Base-by-base conservation (phyloP, 306 rosid genomes). In the Vigna trinervia region DNA sequence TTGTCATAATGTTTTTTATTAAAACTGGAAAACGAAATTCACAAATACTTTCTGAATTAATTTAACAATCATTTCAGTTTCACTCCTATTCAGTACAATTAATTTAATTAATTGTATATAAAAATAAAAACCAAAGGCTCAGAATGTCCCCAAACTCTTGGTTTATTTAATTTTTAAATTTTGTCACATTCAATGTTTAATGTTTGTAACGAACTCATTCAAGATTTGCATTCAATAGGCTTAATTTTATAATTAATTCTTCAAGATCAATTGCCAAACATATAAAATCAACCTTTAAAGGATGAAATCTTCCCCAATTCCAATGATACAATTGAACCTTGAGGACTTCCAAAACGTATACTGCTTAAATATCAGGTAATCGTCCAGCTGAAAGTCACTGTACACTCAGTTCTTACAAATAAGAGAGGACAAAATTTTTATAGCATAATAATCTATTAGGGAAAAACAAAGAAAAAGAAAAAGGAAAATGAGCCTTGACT, bases 401-500 rank as follows among this genome's bases (percentile, higher is more conserved):
- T 77, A 83, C 73, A 81, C 80, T 90, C 69, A 38, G 48, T 63
- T 78, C 57, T 69, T 50, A 74, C 15, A 48, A 67, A 17, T 26
- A 62, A 77, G 58, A 48, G n/a, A 9, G 60, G 78, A 76, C 80
- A 80, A 87, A 84, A 84, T 67, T 80, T 82, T 38, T 78, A 60
- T n/a, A 36, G 46, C 13, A 60, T 9, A 48, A 60, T 6, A 48
- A 43, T 22, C 15, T 4, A 28, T 6, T 3, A 13, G 28, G 12
- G 28, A 38, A 15, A 36, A 36, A 63, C 2, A 63, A 17, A 63
- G 5, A 63, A 15, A 41, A 74, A 59, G n/a, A 54, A 54, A 32
- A 23, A 48, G 4, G 8, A 71, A 51, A 68, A 54, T 15, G 76
- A 66, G 57, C 50, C 19, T 69, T 52, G 58, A 52, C 64, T 28